Conservation (phyloP, 129 eudicot species). For the Flaveria sonorensis region DNA sequence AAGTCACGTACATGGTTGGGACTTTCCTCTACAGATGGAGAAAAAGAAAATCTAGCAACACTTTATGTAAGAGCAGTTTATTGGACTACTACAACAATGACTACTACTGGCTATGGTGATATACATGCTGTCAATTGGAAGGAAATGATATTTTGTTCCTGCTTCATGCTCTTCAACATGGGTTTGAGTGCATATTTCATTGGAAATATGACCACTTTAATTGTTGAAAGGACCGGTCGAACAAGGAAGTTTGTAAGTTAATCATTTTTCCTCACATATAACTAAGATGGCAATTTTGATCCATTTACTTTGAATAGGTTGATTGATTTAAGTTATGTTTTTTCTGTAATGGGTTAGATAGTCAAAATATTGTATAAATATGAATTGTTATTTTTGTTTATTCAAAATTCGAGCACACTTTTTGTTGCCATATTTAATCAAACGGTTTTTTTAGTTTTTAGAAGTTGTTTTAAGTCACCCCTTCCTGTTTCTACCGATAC, state of each 20-base stretch:
- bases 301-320: neutral
- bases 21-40: constrained; percentile 14
- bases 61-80: constrained; percentile 50
- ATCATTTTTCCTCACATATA: constrained; percentile 9
- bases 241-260: constrained; percentile 68
- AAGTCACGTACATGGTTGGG: constrained; percentile 54
- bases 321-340: neutral
- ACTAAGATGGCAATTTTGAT: neutral
- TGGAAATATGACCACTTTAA: constrained; percentile 85
- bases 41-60: constrained; percentile 23
- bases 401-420: neutral
- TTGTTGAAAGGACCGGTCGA: constrained; percentile 67
- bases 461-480: neutral
- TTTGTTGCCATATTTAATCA: neutral
- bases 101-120: constrained; percentile 80
- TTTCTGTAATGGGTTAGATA: neutral
- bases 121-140: constrained; percentile 57
- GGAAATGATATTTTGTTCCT: constrained; percentile 55
- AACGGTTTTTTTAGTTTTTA: too few species aligned
- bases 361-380: neutral
- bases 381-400: neutral
- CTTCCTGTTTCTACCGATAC: neutral
- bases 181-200: constrained; percentile 61
- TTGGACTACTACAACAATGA: constrained; percentile 68
- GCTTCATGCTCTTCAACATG: constrained; percentile 64